A percentile compares a stretch with the other conserved stretches of the same genome.
phyloP scores from a whole-genome alignment of 768 basidiomycete species.

The Pisolithus marmoratus region DNA sequence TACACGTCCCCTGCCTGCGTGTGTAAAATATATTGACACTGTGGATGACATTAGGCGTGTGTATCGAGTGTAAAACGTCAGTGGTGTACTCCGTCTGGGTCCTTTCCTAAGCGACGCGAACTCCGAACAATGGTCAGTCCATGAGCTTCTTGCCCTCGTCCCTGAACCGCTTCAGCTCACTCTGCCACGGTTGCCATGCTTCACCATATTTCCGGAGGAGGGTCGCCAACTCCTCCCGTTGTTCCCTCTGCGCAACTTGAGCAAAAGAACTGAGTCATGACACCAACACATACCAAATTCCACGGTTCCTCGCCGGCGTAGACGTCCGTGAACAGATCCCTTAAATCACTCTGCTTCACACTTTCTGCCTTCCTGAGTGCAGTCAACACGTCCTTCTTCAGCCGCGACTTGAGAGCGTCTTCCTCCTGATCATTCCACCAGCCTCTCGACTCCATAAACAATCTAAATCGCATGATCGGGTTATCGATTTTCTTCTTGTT shows the following conservation, averaged over 20 bases:
- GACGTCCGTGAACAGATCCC: slow-evolving; percentile 80
- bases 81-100: too few species aligned
- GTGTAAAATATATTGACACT: not conserved
- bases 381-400: slow-evolving; percentile 69
- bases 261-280: not conserved
- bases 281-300: slow-evolving; percentile 59
- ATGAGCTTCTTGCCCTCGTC: slow-evolving; percentile 60
- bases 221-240: slow-evolving; percentile 68
- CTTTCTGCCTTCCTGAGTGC: slow-evolving; percentile 76
- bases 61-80: too few species aligned
- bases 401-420: slow-evolving; percentile 56
- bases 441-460: slow-evolving; percentile 73
- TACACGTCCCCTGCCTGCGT: not conserved
- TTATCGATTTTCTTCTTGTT: slow-evolving; percentile 89
- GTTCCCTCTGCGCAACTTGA: slow-evolving; percentile 55
- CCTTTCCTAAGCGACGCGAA: not conserved
- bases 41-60: too few species aligned
- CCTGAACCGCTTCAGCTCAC: slow-evolving; percentile 71
- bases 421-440: slow-evolving; percentile 86
- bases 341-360: slow-evolving; percentile 62
- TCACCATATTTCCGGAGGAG: slow-evolving; percentile 82
- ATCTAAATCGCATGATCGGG: slow-evolving; percentile 77
- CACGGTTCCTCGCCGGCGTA: slow-evolving; percentile 82
- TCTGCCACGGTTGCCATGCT: slow-evolving; percentile 83
- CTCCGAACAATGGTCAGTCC: slow-evolving; percentile 13